Evolutionary conservation across 768 basidiomycete species (phyloP).

Genomic region (Tricholoma saponaceum): DNA sequence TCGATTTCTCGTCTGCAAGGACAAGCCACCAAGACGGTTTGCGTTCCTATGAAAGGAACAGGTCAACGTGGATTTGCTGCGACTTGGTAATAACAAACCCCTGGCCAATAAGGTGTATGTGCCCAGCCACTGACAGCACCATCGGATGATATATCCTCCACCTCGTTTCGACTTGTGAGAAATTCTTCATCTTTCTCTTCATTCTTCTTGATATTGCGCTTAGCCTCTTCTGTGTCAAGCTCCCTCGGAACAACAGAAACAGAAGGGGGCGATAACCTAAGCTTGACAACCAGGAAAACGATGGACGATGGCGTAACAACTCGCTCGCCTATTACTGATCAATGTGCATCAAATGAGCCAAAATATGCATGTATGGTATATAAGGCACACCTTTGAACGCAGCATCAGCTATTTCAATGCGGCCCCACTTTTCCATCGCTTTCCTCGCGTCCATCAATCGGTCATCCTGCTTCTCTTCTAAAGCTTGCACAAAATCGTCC

Average conservation of each 20-base stretch:
- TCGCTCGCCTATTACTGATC: constrained; percentile 83
- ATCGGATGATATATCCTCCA: constrained; percentile 51
- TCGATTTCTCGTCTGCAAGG: constrained; percentile 81
- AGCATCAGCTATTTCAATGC: constrained; percentile 75
- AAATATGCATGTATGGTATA: neutral
- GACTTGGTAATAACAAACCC: constrained; percentile 44
- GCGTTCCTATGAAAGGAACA: constrained; percentile 51
- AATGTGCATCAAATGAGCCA: neutral
- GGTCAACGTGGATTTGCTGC: neutral
- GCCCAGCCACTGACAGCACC: constrained; percentile 51
- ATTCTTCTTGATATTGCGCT: constrained; percentile 41
- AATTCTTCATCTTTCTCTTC: constrained; percentile 71
- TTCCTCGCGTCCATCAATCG: constrained; percentile 54
- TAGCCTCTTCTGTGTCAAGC: constrained; percentile 43
- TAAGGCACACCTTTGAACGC: constrained; percentile 71
- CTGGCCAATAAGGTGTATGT: constrained; percentile 94
- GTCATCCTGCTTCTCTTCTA: constrained; percentile 51
- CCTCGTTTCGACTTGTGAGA: constrained; percentile 55
- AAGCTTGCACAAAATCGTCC: constrained; percentile 38
- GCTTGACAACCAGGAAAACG: constrained; percentile 81
- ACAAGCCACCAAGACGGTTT: constrained; percentile 93
- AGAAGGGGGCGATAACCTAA: constrained; percentile 64
- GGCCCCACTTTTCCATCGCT: constrained; percentile 66
- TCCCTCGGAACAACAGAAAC: constrained; percentile 31
- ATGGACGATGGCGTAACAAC: constrained; percentile 85